phyloP scores from a whole-genome alignment of 768 basidiomycete genomes.

The Boletus eberwhitei region DNA sequence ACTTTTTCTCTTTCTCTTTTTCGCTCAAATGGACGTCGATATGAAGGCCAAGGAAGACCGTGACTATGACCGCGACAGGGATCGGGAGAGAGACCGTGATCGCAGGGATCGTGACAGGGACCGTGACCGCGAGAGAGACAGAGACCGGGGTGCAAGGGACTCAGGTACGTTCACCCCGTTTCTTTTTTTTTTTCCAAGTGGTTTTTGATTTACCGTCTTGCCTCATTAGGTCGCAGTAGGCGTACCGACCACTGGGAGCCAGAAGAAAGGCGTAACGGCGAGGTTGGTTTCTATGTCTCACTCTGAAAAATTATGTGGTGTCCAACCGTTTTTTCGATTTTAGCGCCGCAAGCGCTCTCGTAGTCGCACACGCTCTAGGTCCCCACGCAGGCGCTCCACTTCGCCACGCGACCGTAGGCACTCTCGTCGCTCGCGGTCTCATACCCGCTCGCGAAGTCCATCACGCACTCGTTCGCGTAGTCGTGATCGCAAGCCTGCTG shows the following conservation, averaged over 20 bases:
- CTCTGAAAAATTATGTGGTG: background rate
- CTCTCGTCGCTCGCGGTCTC: conserved; percentile 55
- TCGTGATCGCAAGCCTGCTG: conserved; percentile 57
- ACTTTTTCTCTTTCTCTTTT: conserved; percentile 6
- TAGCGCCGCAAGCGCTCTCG: conserved; percentile 71
- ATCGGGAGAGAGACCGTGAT: conserved; percentile 42
- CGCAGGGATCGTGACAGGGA: conserved; percentile 44
- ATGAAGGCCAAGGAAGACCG: conserved; percentile 76
- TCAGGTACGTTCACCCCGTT: conserved; percentile 39
- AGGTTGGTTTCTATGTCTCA: conserved; percentile 43
- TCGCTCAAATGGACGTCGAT: conserved; percentile 66
- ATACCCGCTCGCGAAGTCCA: conserved; percentile 58
- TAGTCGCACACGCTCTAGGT: conserved; percentile 63
- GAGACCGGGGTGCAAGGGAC: conserved; percentile 53
- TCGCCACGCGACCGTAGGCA: conserved; percentile 59
- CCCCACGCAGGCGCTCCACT: conserved; percentile 60
- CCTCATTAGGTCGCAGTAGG: conserved; percentile 41
- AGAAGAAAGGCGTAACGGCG: conserved; percentile 68
- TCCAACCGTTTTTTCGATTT: background rate
- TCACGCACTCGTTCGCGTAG: conserved; percentile 51
- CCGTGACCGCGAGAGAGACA: conserved; percentile 41
- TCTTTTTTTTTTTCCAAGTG: background rate
- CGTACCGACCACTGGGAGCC: conserved; percentile 81
- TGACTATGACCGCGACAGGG: conserved; percentile 58
- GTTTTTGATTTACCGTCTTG: background rate